Conservation (phyloP, 179 eudicot species). For the Gypsophila paniculata region DNA sequence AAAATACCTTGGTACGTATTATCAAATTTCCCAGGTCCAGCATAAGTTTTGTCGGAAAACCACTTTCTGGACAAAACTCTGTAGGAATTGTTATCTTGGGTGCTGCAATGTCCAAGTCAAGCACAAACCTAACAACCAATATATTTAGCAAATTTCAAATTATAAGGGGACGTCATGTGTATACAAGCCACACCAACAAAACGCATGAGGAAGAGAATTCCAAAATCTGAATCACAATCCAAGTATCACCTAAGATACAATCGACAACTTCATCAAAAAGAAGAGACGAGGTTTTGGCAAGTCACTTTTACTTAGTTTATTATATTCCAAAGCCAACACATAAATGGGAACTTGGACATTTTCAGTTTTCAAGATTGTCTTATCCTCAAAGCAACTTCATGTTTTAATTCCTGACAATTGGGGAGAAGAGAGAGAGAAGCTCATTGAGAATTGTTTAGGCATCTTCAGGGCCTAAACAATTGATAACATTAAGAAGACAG, state of each 20-base stretch:
- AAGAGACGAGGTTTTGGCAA: not conserved
- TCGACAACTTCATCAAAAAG: not conserved
- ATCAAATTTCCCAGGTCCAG: slow-evolving; percentile 91
- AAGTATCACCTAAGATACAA: slow-evolving; percentile 1
- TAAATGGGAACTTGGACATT: not conserved
- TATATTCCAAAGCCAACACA: not conserved
- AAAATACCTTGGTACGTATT: slow-evolving; percentile 69
- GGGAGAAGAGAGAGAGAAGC: not conserved
- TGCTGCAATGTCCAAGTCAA: slow-evolving; percentile 97
- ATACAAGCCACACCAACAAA: not conserved
- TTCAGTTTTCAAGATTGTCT: not conserved
- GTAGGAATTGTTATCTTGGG: slow-evolving; percentile 97
- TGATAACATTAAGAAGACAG: slow-evolving; percentile 15
- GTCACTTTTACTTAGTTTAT: too few species aligned
- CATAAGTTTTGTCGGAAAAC: slow-evolving; percentile 72
- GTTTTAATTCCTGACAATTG: not conserved
- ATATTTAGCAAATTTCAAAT: not conserved
- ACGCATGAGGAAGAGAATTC: not conserved
- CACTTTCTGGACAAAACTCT: slow-evolving; percentile 70
- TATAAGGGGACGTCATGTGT: not conserved
- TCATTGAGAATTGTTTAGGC: too few species aligned
- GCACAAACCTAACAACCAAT: slow-evolving; percentile 60
- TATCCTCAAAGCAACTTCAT: not conserved
- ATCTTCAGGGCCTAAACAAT: too few species aligned
- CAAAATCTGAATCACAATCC: slow-evolving; percentile 2